Base-by-base conservation (phyloP, 2,329 filamentous ascomycete species). In the Ambrosiella xylebori region DNA sequence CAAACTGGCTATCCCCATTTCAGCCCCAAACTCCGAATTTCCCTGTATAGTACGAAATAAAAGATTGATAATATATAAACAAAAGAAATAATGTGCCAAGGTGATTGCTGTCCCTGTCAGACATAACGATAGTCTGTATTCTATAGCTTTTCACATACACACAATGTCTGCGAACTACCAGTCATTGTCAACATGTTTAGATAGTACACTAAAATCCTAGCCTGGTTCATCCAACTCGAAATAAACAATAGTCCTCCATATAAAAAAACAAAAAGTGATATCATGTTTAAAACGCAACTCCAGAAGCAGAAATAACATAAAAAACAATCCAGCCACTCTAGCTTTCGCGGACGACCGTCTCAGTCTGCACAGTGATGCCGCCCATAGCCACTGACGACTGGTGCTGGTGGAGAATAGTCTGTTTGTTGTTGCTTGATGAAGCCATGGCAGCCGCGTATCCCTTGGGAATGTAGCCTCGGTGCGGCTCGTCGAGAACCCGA, bases 321-420 rank as follows among this genome's bases (percentile, higher is more conserved):
- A 51, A 19, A 7, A 37, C 6, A 11, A 35, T 35, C 9, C 5
- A 3, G 7, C 11, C 17, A 41, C 12, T 56, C 38, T 45, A 59
- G 15, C 54, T 39, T 2, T 52, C 53, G 5, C 54, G 45, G 9
- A 59, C 49, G 27, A 56, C 53, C 35, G 57, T 59, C 47, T 59
- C 57, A 1, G 57, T 59, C 4, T 52, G 38, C 7, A 59, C 57
- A 8, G 38, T 59, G 17, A 59, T 59, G n/a, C 57, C 57, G 7
- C 47, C 57, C n/a, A 56, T 54, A n/a, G 50, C 44, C 39, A 55
- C 52, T 8, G 52, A 51, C 13, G 44, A 50, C 44, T 51, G 45
- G 17, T 57, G 44, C 37, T 57, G 55, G 40, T 57, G 47, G 3
- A 50, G 7, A 17, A 57, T 57, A 8, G 5, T 50, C n/a, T 8